These are phyloP conservation scores for Pelargonium citronellum DNA, from an alignment of 441 rosid genomes.

Conservation along the genomic window DNA sequence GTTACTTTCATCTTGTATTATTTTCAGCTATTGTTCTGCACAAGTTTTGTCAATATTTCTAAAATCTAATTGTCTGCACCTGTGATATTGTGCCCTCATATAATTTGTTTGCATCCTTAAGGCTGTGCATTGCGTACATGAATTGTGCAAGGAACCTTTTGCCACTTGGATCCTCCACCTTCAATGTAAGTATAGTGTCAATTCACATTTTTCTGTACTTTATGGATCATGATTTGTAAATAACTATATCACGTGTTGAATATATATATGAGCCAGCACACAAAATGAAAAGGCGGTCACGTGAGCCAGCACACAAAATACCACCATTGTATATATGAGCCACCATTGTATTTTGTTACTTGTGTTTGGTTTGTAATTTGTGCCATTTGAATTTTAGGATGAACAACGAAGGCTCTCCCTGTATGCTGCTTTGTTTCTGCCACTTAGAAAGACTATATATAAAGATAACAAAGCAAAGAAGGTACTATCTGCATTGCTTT, in stretches of 20 bases:
- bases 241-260: not conserved
- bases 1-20: constrained; percentile 7
- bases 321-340: too few species aligned
- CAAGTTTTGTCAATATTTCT: not conserved
- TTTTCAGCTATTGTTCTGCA: too few species aligned
- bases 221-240: not conserved
- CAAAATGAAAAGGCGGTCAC: too few species aligned
- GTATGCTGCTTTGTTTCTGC: constrained; percentile 84
- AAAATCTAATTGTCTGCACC: not conserved
- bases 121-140: constrained; percentile 60
- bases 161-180: constrained; percentile 43
- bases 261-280: too few species aligned
- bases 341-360: not conserved
- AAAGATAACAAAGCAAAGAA: constrained; percentile 56
- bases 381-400: constrained; percentile 41
- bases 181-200: constrained; percentile 41
- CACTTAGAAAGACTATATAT: constrained; percentile 47
- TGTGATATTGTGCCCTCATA: constrained; percentile 1
- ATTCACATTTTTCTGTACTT: not conserved
- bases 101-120: constrained; percentile 23
- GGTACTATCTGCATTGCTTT: constrained; percentile 32
- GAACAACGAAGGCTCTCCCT: constrained; percentile 69
- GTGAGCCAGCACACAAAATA: too few species aligned
- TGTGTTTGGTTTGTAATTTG: constrained; percentile 17
- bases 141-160: constrained; percentile 62